Evolutionary conservation across 257 asterid species (phyloP), one percentile per base, ranked within the genome.

Genomic region (Solanum tacnaense): DNA sequence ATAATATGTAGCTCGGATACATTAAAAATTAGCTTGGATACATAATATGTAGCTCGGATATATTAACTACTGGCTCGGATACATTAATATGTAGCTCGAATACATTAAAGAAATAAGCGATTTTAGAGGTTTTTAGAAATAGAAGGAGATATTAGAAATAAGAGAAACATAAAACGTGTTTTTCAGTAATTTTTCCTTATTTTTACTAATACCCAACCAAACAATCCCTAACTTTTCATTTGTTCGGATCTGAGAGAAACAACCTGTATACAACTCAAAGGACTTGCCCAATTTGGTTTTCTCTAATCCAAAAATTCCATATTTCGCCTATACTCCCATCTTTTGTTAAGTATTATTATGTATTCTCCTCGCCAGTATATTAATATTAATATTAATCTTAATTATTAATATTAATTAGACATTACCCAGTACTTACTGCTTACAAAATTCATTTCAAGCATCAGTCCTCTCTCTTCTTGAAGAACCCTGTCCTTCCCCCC

Each of bases 401-500:
- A 56, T 56, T 18, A 56, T 56, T 38, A 20, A 21, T 58, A 62
- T 62, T 62, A 62, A n/a, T 76, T n/a, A 39, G 49, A 25, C 85
- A 44, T 39, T 36, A 56, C 36, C 84, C 84, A 39, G 67, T 56
- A 3, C 23, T 39, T 56, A 20, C 23, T n/a, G 70, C 18, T 58
- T 62, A 35, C 36, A 52, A 85, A 44, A 29, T 70, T 56, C 44
- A 44, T 71, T 44, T 41, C 39, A 34, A 86, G 75, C 41, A 70
- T 21, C 90, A 78, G 39, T 71, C 52, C 89, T 58, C 86, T 88
- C 52, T 86, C 83, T 6, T 76, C 23, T 58, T 36, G 86, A 72
- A 74, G 87, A 88, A 86, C 83, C 87, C 91, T 89, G 86, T 31
- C 75, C 60, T n/a, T 68, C 75, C 36, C 75, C 35, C 21, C 13